Conservation (phyloP, 106 monocot species). For the Gastrodia elata region DNA sequence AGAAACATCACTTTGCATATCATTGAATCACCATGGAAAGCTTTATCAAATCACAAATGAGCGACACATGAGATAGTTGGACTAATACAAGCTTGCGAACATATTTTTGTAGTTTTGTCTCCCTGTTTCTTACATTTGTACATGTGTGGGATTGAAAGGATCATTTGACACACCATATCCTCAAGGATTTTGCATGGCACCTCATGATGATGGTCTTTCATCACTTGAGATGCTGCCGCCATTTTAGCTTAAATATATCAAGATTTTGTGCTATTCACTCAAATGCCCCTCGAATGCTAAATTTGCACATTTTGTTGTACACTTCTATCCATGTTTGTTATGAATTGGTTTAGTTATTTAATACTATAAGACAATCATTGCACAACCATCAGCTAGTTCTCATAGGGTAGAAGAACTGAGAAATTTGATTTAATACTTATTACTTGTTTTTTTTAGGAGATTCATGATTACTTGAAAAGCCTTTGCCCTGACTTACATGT, state of each 20-base stretch:
- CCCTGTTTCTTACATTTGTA: neutral
- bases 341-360: neutral
- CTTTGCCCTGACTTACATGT: slow-evolving; percentile 93
- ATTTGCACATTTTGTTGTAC: neutral
- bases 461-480: slow-evolving; percentile 94
- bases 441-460: slow-evolving; percentile 35
- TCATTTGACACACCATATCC: neutral
- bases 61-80: neutral
- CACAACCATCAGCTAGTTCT: neutral
- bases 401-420: neutral
- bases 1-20: neutral
- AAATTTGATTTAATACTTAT: neutral
- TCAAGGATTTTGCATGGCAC: neutral
- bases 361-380: neutral
- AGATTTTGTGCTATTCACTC: neutral
- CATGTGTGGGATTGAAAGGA: neutral
- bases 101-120: neutral
- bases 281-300: neutral
- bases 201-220: neutral
- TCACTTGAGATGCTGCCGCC: neutral
- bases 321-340: neutral
- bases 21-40: neutral
- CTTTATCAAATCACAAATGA: neutral
- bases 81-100: neutral
- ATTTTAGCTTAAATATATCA: neutral